Conservation (phyloP, 75 land plant species). For the Picea glauca region DNA sequence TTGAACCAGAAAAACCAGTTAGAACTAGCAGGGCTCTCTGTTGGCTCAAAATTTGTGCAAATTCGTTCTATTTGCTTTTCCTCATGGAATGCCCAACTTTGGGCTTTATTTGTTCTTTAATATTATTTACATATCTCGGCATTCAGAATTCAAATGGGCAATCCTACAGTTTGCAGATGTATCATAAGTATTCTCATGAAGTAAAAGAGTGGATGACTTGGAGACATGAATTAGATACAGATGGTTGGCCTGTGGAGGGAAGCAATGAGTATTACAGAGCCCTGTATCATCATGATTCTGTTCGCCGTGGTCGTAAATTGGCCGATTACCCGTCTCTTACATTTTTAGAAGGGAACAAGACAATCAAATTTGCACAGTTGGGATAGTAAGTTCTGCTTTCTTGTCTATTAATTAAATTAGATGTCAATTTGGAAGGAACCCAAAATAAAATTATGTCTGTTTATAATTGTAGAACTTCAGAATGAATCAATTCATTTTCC, state of each 20-base stretch:
- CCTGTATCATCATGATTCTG: neutral
- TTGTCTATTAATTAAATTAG: no score
- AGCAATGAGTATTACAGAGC: slow-evolving; percentile 6
- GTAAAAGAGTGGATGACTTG: slow-evolving; percentile 20
- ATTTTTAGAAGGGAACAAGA: slow-evolving; percentile 6
- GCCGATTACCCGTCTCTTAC: neutral
- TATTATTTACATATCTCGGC: neutral
- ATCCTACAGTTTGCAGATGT: slow-evolving; percentile 35
- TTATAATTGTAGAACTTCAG: no score
- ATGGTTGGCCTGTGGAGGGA: slow-evolving; percentile 8
- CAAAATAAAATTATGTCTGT: no score
- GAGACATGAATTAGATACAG: neutral
- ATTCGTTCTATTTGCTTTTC: no score
- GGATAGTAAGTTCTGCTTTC: neutral
- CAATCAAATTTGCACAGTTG: neutral
- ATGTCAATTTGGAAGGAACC: no score
- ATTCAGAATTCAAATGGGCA: neutral
- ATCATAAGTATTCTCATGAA: slow-evolving; percentile 46
- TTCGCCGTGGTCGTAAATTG: neutral
- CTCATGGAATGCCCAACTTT: no score
- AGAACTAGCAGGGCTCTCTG: no score
- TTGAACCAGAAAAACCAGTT: no score
- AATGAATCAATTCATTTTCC: no score
- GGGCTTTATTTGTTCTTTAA: no score
- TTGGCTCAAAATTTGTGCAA: no score